These are phyloP conservation scores for Suaeda aralocaspica DNA, from an alignment of 148 eudicot species.

Conservation along the genomic window DNA sequence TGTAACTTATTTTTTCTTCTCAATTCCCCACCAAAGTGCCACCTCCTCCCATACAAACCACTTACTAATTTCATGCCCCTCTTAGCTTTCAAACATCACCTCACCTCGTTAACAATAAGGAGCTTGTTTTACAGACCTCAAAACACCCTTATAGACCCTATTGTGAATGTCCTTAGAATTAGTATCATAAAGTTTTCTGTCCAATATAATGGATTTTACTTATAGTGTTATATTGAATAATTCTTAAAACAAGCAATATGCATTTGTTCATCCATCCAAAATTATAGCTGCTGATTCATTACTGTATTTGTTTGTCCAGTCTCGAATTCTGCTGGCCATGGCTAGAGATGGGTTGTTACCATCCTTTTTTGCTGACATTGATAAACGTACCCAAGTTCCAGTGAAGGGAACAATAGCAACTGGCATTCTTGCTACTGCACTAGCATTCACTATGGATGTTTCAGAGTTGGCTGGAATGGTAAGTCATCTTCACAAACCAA, in stretches of 20 bases:
- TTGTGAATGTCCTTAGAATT: too few relatives aligned
- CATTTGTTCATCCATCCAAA: not conserved
- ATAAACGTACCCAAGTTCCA: constrained; percentile 72
- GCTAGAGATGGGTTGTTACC: constrained; percentile 94
- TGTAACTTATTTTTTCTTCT: too few relatives aligned
- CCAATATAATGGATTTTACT: not conserved
- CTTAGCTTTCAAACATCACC: too few relatives aligned
- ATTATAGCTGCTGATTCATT: constrained; percentile 10
- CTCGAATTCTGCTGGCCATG: constrained; percentile 95
- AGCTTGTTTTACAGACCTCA: too few relatives aligned
- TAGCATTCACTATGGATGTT: constrained; percentile 86
- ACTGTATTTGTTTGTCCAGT: constrained; percentile 36
- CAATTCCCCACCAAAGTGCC: too few relatives aligned
- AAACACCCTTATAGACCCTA: too few relatives aligned
- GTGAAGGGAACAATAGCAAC: constrained; percentile 73
- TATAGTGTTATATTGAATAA: not conserved
- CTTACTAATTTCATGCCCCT: too few relatives aligned
- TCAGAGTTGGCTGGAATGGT: constrained; percentile 94
- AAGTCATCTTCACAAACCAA: constrained; percentile 15
- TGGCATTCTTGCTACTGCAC: constrained; percentile 63
- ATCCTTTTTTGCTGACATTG: constrained; percentile 73
- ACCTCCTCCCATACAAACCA: too few relatives aligned
- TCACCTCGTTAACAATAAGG: too few relatives aligned
- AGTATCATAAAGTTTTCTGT: not conserved
- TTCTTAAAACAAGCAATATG: not conserved